These are phyloP conservation scores for Tinospora cordifolia DNA, from an alignment of 164 flowering plant genomes.

Conservation along the genomic window DNA sequence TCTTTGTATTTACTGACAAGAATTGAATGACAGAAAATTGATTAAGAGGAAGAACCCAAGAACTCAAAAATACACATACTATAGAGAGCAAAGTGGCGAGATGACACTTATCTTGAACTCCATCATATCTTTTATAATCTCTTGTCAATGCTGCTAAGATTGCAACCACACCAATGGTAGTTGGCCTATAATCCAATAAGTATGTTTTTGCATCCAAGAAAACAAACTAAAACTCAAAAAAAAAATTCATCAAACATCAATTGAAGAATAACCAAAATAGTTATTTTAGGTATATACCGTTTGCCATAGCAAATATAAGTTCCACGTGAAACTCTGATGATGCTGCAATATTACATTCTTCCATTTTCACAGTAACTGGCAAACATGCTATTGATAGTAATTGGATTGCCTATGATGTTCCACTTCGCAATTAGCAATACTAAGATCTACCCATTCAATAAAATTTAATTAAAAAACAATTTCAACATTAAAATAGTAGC, in stretches of 20 bases:
- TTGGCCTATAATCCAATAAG: conserved; percentile 42
- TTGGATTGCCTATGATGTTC: conserved; percentile 15
- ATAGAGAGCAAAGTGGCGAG: conserved; percentile 20
- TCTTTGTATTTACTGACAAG: too few species aligned
- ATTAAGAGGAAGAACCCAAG: not conserved
- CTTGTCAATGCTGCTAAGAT: conserved; percentile 37
- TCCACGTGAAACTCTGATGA: conserved; percentile 6
- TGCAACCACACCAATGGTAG: conserved; percentile 61
- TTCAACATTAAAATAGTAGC: not conserved
- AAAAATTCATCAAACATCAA: not conserved
- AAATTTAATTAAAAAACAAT: not conserved
- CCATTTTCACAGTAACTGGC: too few species aligned
- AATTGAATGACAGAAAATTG: too few species aligned
- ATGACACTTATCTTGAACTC: conserved; percentile 33
- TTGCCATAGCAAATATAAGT: conserved; percentile 31
- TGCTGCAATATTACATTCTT: too few species aligned
- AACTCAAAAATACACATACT: conserved; percentile 22
- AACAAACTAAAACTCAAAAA: not conserved
- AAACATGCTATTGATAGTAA: too few species aligned
- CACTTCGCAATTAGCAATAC: conserved; percentile 30
- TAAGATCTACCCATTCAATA: conserved; percentile 1
- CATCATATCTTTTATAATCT: conserved; percentile 33
- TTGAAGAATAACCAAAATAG: not conserved
- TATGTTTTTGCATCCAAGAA: conserved; percentile 34
- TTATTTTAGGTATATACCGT: conserved; percentile 31